A percentile compares a stretch with the other conserved stretches of the same genome.
These are phyloP conservation scores for Wickerhamiella shivajii DNA, from an alignment of 805 yeast genomes.

Conservation along the genomic window DNA sequence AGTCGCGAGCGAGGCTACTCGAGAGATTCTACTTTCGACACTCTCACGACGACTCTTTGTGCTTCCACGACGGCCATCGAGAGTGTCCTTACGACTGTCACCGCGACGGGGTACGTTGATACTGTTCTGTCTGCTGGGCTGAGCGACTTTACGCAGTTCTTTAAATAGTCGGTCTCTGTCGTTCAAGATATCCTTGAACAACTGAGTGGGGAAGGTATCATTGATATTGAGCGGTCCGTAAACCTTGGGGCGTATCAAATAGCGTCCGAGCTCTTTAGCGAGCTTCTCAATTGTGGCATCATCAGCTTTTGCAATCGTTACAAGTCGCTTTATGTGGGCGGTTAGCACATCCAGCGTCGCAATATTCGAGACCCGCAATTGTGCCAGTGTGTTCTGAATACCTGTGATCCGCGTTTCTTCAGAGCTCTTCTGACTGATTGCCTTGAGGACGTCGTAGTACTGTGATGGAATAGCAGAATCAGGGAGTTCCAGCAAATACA, in stretches of 20 bases:
- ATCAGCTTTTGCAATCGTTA: constrained; percentile 32
- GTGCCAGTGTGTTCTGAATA: constrained; percentile 47
- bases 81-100: neutral
- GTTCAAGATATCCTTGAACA: constrained; percentile 46
- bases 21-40: constrained; percentile 9
- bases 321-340: constrained; percentile 56
- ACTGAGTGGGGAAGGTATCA: constrained; percentile 43
- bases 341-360: constrained; percentile 72
- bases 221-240: constrained; percentile 35
- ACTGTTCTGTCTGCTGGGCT: constrained; percentile 5
- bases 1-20: constrained; percentile 9
- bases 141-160: constrained; percentile 33
- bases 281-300: constrained; percentile 27
- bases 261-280: constrained; percentile 50
- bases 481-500: constrained; percentile 67
- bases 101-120: neutral
- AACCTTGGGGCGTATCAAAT: constrained; percentile 40
- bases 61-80: neutral
- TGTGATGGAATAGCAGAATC: constrained; percentile 55
- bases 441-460: constrained; percentile 50
- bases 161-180: constrained; percentile 50
- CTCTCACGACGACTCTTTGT: no score
- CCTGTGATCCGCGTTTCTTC: constrained; percentile 38
- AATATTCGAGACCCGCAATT: constrained; percentile 53
- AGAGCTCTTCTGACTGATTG: constrained; percentile 39